Conservation (phyloP, 805 yeast species). For the Wickerhamiella occidentalis region DNA sequence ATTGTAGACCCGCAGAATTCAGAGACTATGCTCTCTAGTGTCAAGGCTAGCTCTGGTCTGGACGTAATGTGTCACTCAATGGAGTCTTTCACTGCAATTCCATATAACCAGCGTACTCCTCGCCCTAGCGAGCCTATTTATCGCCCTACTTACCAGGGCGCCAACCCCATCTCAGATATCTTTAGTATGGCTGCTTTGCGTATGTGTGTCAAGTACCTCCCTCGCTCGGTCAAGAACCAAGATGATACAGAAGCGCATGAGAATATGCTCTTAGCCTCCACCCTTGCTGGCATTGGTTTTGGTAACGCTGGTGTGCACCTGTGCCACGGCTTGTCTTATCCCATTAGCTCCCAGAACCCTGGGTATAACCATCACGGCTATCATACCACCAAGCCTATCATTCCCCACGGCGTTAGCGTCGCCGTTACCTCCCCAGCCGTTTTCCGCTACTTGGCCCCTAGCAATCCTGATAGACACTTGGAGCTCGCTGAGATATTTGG, state of each 20-base stretch:
- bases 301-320: conserved; percentile 37
- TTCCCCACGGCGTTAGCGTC: conserved; percentile 37
- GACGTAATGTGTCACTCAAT: conserved; percentile 37
- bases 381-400: conserved; percentile 31
- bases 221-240: conserved; percentile 31
- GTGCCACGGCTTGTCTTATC: conserved; percentile 34
- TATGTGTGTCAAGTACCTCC: conserved; percentile 32
- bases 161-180: conserved; percentile 36
- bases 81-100: conserved; percentile 37
- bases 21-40: conserved; percentile 32
- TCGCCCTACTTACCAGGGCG: conserved; percentile 34
- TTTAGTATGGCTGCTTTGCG: conserved; percentile 34
- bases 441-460: conserved; percentile 30
- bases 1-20: conserved; percentile 34
- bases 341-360: conserved; percentile 30
- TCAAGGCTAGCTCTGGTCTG: conserved; percentile 34
- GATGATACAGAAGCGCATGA: conserved; percentile 34
- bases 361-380: conserved; percentile 30
- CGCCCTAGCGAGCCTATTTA: conserved; percentile 30
- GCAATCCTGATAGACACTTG: conserved; percentile 31
- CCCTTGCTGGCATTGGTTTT: conserved; percentile 36
- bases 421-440: conserved; percentile 38
- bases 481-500: conserved; percentile 30
- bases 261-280: conserved; percentile 35
- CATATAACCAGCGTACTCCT: conserved; percentile 31